phyloP scores from a whole-genome alignment of 2,329 filamentous ascomycete species.

The Parafenestella ontariensis region DNA sequence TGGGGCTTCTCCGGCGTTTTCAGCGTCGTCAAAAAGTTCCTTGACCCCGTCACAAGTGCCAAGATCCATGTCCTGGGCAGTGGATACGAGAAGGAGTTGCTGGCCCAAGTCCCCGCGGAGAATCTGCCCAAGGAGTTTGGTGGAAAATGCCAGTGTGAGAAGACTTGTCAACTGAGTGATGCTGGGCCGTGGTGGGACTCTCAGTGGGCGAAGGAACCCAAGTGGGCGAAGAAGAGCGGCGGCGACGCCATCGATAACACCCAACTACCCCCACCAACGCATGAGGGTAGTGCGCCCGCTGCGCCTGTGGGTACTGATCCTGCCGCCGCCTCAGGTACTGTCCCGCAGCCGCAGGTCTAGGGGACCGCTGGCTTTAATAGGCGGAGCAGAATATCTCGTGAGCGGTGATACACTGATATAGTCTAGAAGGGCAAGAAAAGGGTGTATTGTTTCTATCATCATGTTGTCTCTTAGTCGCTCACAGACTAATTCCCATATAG shows the following conservation, averaged over 20 bases:
- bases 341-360: constrained; percentile 37
- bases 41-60: constrained; percentile 93
- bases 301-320: constrained; percentile 22
- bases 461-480: neutral
- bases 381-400: neutral
- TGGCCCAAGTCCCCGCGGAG: constrained; percentile 84
- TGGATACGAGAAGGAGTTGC: constrained; percentile 82
- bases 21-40: constrained; percentile 86
- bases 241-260: constrained; percentile 42
- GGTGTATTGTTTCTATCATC: neutral
- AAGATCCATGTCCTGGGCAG: constrained; percentile 93
- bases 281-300: constrained; percentile 24
- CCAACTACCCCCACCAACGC: constrained; percentile 36
- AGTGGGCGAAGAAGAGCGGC: constrained; percentile 53
- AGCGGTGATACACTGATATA: neutral
- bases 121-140: constrained; percentile 89
- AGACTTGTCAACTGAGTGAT: constrained; percentile 86
- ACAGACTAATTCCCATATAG: constrained; percentile 2
- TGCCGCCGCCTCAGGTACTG: constrained; percentile 13
- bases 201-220: constrained; percentile 67
- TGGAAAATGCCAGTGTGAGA: constrained; percentile 79
- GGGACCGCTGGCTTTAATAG: neutral
- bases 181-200: constrained; percentile 86
- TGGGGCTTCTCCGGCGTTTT: constrained; percentile 94
- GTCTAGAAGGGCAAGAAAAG: neutral